Evolutionary conservation across 768 basidiomycete species (phyloP).

Genomic region (Russula lepida): DNA sequence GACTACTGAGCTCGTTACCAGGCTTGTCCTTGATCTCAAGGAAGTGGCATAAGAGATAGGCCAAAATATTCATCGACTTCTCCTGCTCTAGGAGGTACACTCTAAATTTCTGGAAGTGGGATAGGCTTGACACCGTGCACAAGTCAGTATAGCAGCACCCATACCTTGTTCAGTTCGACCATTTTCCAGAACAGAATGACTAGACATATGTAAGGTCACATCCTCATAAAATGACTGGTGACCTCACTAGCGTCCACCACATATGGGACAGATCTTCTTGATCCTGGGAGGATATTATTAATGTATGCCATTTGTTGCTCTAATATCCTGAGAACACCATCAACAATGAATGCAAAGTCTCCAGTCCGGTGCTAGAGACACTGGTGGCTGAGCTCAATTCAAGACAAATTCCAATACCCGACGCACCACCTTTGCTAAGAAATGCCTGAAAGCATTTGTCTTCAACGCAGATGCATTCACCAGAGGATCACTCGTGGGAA

Average conservation of each 20-base stretch:
- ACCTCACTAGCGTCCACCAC: conserved; percentile 70
- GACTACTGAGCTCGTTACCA: conserved; percentile 40
- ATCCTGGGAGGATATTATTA: conserved; percentile 75
- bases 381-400: not conserved
- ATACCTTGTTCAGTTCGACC: conserved; percentile 86
- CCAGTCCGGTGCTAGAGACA: conserved; percentile 67
- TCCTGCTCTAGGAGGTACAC: conserved; percentile 74
- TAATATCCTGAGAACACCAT: conserved; percentile 59
- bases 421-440: conserved; percentile 56
- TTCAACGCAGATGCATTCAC: conserved; percentile 44
- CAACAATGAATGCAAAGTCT: conserved; percentile 79
- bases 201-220: conserved; percentile 24
- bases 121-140: not conserved
- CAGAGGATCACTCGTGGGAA: conserved; percentile 37
- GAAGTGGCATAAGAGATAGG: conserved; percentile 70
- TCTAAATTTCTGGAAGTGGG: conserved; percentile 70
- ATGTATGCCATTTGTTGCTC: conserved; percentile 68
- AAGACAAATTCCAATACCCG: not conserved
- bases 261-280: conserved; percentile 75
- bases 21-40: conserved; percentile 92
- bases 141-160: not conserved
- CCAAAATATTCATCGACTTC: conserved; percentile 66
- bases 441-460: conserved; percentile 88
- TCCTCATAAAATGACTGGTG: not conserved
- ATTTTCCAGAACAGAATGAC: conserved; percentile 87